Evolutionary conservation across 441 rosid genomes (phyloP).

Genomic region (Codiaeum variegatum): DNA sequence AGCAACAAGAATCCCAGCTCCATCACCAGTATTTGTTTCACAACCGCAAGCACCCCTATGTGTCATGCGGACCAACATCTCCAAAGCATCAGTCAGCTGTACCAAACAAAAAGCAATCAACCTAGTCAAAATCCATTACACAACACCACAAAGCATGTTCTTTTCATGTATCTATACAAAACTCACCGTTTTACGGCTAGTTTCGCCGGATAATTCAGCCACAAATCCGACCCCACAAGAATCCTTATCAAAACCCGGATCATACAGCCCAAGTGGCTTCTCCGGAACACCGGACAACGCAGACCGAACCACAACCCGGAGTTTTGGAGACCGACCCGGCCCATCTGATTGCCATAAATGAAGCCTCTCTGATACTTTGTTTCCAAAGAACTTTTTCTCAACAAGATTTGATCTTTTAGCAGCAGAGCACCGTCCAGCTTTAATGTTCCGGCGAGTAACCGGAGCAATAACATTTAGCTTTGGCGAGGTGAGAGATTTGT

Average conservation of each 20-base stretch:
- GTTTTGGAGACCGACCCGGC: slow-evolving; percentile 70
- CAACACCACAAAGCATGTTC: neutral
- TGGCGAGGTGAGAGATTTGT: slow-evolving; percentile 24
- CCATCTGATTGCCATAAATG: slow-evolving; percentile 83
- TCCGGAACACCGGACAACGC: slow-evolving; percentile 87
- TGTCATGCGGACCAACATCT: slow-evolving; percentile 96
- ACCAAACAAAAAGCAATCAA: neutral
- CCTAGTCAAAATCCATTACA: neutral
- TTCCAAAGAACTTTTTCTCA: slow-evolving; percentile 56
- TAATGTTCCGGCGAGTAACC: slow-evolving; percentile 19
- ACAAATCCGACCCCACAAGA: slow-evolving; percentile 99
- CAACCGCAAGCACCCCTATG: slow-evolving; percentile 99
- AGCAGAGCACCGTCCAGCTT: slow-evolving; percentile 24
- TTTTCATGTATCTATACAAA: neutral
- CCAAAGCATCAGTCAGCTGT: slow-evolving; percentile 88
- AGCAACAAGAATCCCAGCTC: slow-evolving; percentile 98
- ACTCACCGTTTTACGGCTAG: slow-evolving; percentile 88
- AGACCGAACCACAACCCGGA: slow-evolving; percentile 58
- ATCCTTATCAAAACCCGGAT: slow-evolving; percentile 91
- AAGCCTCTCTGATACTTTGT: slow-evolving; percentile 47
- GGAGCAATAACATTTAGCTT: slow-evolving; percentile 30
- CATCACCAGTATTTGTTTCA: slow-evolving; percentile 96
- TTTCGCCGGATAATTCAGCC: slow-evolving; percentile 85
- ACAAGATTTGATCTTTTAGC: slow-evolving; percentile 20
- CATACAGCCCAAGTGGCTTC: slow-evolving; percentile 95